Evolutionary conservation across 345 rosid species (phyloP).

Genomic region (Eucalyptus camaldulensis): DNA sequence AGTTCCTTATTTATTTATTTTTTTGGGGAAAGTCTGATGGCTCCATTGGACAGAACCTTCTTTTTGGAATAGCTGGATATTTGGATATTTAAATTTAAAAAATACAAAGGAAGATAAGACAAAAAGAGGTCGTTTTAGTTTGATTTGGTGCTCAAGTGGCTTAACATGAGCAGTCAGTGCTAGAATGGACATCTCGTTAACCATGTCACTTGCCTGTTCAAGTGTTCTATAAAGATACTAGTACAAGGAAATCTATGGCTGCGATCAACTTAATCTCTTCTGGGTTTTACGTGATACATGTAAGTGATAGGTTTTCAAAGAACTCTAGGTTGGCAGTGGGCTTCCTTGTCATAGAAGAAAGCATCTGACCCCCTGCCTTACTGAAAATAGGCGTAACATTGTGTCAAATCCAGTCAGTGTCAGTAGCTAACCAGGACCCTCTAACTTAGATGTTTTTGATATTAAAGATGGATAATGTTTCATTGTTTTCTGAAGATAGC

Average conservation of each 20-base stretch:
- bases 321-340: neutral
- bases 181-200: neutral
- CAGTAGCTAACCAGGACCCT: neutral
- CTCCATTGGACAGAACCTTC: neutral
- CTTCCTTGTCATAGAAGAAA: neutral
- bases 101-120: neutral
- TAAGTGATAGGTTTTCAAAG: neutral
- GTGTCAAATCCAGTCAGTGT: neutral
- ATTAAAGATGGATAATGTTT: neutral
- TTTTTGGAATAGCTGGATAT: neutral
- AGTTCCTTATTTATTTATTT: constrained; percentile 2
- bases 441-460: neutral
- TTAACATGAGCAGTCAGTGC: neutral
- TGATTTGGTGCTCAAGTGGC: neutral
- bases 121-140: neutral
- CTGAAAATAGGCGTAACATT: neutral
- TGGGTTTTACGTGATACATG: neutral
- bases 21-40: neutral
- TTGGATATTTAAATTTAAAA: neutral
- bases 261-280: neutral
- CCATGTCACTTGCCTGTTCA: neutral
- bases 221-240: neutral
- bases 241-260: neutral
- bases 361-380: neutral
- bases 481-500: neutral